Base-by-base conservation (phyloP, 306 rosid genomes). In the Sophora flavescens region DNA sequence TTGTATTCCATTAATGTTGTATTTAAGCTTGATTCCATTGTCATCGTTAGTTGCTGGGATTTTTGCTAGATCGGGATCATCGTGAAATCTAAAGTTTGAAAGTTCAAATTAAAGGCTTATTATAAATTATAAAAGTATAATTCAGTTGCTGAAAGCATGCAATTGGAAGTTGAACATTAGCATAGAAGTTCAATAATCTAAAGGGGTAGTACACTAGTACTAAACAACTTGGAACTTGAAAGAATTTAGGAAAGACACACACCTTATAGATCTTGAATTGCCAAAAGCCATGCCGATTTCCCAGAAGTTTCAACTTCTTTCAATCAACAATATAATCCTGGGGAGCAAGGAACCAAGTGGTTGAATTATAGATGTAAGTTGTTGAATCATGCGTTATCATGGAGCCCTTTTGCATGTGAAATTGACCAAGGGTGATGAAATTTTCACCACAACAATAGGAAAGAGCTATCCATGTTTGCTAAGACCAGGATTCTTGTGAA, bases 181-280 rank as follows among this genome's bases (percentile, higher is more conserved):
- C 60, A 42, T 14, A 56, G 28, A 78, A 79, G 1, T 62, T 44
- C 56, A 44, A 8, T 32, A 35, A n/a, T 33, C 36, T 45, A 32
- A 48, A 48, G 33, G 11, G 50, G 22, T 7, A 18, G 32, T 63
- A 26, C 64, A 62, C 18, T 7, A 18, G 32, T 63, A 26, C 64
- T 13, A 59, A 59, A 3, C 13, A 71, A 56, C 13, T 45, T 16
- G 39, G 26, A 70, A 33, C 41, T 51, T 57, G 76, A 14, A 56
- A 56, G 56, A 44, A n/a, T 6, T 33, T 44, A 50, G 32, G 77
- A 56, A 57, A 8, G 62, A 66, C 28, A 77, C 66, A 26, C 52
- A 83, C 93, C 93, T 86, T 18, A 75, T 68, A 36, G 88, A 86
- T 83, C 85, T 87, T 66, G 97, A 81, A 35, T 82, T 85, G 57